Evolutionary conservation across 2,329 filamentous ascomycete genomes (phyloP).

Genomic region (Elsinoe australis): DNA sequence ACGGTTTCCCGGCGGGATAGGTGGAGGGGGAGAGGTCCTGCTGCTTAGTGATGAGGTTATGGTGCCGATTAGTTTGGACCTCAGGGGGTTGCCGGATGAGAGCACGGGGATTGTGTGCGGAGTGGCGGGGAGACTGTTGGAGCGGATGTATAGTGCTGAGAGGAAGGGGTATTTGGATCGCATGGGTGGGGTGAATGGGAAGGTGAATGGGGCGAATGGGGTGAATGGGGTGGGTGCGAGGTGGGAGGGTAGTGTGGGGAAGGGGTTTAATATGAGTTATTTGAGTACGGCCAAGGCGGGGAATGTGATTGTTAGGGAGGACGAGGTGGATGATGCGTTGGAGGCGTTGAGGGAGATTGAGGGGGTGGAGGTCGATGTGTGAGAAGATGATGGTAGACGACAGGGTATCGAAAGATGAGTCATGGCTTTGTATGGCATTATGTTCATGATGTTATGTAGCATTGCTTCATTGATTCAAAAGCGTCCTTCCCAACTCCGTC

Average conservation of each 20-base stretch:
- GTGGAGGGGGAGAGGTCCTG: slow-evolving; percentile 50
- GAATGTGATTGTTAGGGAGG: slow-evolving; percentile 74
- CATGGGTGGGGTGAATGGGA: too few species aligned
- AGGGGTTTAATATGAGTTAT: slow-evolving; percentile 71
- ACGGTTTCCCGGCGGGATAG: slow-evolving; percentile 36
- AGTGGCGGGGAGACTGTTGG: slow-evolving; percentile 73
- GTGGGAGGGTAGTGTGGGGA: slow-evolving; percentile 29
- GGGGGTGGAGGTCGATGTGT: not conserved
- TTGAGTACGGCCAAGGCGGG: slow-evolving; percentile 82
- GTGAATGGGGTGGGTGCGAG: slow-evolving; percentile 9
- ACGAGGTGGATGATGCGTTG: slow-evolving; percentile 66
- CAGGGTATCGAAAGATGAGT: not conserved
- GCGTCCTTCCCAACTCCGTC: too few species aligned
- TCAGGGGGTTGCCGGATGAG: slow-evolving; percentile 72
- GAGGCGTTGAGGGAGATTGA: slow-evolving; percentile 50
- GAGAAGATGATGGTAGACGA: not conserved
- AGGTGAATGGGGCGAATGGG: not conserved
- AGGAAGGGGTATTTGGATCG: slow-evolving; percentile 30
- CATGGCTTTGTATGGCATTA: not conserved
- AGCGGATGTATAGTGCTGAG: slow-evolving; percentile 50
- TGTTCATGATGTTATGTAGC: slow-evolving; percentile 3
- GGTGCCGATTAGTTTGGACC: slow-evolving; percentile 81
- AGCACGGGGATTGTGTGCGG: slow-evolving; percentile 93
- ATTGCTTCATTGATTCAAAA: too few species aligned
- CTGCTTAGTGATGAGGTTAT: slow-evolving; percentile 64